phyloP scores from a whole-genome alignment of 306 rosid species.

The Rubus parviflorus region DNA sequence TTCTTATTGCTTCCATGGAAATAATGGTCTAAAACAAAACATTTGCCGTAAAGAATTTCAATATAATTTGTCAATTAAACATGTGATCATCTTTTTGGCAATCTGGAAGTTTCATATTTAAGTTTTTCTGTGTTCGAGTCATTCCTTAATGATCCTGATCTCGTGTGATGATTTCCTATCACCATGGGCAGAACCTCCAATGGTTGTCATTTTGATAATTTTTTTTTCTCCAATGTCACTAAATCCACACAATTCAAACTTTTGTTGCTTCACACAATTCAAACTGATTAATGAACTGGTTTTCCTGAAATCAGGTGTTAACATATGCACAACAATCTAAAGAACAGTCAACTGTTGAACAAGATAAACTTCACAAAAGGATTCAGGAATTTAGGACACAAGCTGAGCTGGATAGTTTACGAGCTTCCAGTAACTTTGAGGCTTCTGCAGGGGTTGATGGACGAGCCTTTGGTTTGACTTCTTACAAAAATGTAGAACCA shows the following conservation, averaged over 20 bases:
- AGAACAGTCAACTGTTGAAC: slow-evolving; percentile 87
- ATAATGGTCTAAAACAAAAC: background rate
- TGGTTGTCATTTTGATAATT: background rate
- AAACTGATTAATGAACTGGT: slow-evolving; percentile 22
- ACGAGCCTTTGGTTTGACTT: slow-evolving; percentile 52
- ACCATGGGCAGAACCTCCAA: background rate
- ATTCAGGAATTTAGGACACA: slow-evolving; percentile 95
- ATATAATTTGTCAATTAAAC: background rate
- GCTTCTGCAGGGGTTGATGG: slow-evolving; percentile 49
- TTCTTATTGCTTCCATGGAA: background rate
- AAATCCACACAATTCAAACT: background rate
- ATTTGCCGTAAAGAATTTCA: background rate
- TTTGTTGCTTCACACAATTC: slow-evolving; percentile 1
- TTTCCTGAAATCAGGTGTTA: slow-evolving; percentile 59
- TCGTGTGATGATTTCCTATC: background rate
- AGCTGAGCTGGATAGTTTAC: slow-evolving; percentile 67
- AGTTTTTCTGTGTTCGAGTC: background rate
- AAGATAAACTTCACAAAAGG: slow-evolving; percentile 96
- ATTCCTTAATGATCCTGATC: background rate
- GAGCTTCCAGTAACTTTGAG: slow-evolving; percentile 58
- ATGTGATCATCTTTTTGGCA: background rate
- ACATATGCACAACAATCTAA: slow-evolving; percentile 95
- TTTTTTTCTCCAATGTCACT: background rate
- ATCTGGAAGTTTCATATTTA: background rate
- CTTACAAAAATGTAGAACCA: slow-evolving; percentile 63